Base-by-base conservation (phyloP, 805 yeast species). In the Yamadazyma philogaea region DNA sequence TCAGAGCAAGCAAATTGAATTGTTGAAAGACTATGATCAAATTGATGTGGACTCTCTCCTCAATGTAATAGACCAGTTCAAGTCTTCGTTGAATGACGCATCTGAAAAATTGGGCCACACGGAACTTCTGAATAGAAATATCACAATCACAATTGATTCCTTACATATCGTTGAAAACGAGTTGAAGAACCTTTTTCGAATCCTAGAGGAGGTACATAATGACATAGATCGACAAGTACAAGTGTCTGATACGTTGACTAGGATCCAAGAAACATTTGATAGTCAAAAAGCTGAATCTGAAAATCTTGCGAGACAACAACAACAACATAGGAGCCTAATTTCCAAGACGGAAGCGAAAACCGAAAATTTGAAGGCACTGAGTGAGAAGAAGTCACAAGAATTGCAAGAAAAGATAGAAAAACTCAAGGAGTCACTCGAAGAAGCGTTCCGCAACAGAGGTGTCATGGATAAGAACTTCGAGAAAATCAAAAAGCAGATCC, bases 41-140 rank as follows among this genome's bases (percentile, higher is more conserved):
- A 81, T 81, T 32, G 78, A 85, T 22, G 79, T 85, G 10, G 77
- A 72, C 30, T 72, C 75, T 28, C 63, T 84, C 18, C 64, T 66
- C 22, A 71, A 70, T 46, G 70, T 78, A 17, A 81, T 82, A 17
- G 63, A 68, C 4, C 82, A 79, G 42, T 64, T 84, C 59, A 66
- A 69, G 37, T 57, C 54, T 16, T 68, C 77, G 6, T 64, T 81
- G 18, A 61, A 63, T 8, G 63, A 64, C 1, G 54, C 77, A 21
- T 61, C 58, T 19, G 46, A 43, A 5, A 42, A 48, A 11, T 55
- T 54, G 30, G 46, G 48, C 14, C 40, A 48, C 3, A 39, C 55
- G 10, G 84, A 82, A 48, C 40, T 46, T 11, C 68, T 75, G 47
- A 69, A 77, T 36, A 64, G 78, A 39, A 78, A 79, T 50, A 57